Conservation (phyloP, 345 rosid genomes). For the Bruguiera gymnorhiza region DNA sequence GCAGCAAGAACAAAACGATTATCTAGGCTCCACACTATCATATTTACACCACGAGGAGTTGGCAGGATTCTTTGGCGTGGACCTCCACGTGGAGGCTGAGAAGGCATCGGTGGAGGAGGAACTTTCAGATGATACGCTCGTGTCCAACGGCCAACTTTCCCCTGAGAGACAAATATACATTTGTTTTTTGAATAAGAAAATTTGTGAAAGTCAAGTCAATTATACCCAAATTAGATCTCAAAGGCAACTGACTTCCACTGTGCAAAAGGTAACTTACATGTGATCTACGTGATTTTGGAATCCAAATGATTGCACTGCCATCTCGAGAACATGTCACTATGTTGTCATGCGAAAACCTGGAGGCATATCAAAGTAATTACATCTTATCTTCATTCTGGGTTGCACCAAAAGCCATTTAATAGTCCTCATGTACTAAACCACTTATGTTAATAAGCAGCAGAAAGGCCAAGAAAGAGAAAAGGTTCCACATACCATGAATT, state of each 20-base stretch:
- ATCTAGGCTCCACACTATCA: slow-evolving; percentile 97
- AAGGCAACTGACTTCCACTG: neutral
- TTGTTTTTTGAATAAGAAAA: slow-evolving; percentile 1
- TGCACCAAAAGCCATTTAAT: too few species aligned
- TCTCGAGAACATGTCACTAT: slow-evolving; percentile 98
- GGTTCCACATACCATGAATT: slow-evolving; percentile 63
- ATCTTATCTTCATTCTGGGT: neutral
- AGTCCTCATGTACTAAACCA: too few species aligned
- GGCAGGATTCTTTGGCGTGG: slow-evolving; percentile 98
- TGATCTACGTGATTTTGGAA: slow-evolving; percentile 86
- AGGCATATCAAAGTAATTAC: slow-evolving; percentile 16
- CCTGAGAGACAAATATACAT: slow-evolving; percentile 41
- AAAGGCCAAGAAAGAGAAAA: neutral
- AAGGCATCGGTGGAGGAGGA: slow-evolving; percentile 98
- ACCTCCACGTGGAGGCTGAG: slow-evolving; percentile 94
- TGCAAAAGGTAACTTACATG: slow-evolving; percentile 52
- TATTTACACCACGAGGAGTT: slow-evolving; percentile 98
- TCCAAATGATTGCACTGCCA: slow-evolving; percentile 99
- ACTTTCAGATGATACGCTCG: slow-evolving; percentile 93
- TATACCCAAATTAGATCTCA: slow-evolving; percentile 3
- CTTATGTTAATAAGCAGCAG: neutral
- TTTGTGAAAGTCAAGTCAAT: neutral
- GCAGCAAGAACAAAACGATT: slow-evolving; percentile 99
- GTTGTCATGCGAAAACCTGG: slow-evolving; percentile 88
- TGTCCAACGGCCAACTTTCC: slow-evolving; percentile 82